These are phyloP conservation scores for Elsinoe arachidis DNA, from an alignment of 2,329 filamentous ascomycete species.

Conservation along the genomic window DNA sequence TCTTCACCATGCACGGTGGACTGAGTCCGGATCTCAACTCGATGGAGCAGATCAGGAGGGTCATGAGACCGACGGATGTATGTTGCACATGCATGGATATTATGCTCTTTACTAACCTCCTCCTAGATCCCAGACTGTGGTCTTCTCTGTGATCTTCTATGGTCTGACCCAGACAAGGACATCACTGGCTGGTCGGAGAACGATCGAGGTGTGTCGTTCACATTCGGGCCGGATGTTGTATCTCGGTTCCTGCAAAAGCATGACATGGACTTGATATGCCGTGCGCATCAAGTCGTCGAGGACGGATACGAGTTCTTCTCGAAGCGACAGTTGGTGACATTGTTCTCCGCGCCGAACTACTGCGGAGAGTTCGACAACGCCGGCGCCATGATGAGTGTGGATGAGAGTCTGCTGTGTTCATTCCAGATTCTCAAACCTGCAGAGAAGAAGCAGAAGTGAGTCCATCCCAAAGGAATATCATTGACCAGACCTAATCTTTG, in stretches of 20 bases:
- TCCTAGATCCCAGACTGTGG: conserved; percentile 91
- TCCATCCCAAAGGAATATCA: not conserved
- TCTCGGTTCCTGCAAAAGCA: conserved; percentile 97
- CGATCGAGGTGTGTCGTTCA: conserved; percentile 96
- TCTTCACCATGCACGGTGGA: conserved; percentile 99
- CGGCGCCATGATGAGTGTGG: conserved; percentile 99
- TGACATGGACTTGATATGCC: conserved; percentile 98
- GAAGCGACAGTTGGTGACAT: conserved; percentile 90
- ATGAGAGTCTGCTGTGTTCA: conserved; percentile 95
- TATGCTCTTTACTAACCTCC: conserved; percentile 17
- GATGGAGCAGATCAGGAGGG: conserved; percentile 98
- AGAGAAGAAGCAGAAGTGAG: conserved; percentile 99
- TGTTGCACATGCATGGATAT: conserved; percentile 35
- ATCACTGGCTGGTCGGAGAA: conserved; percentile 99
- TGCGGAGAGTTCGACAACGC: conserved; percentile 99
- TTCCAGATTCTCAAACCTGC: conserved; percentile 99
- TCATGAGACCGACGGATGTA: conserved; percentile 98
- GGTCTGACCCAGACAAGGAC: conserved; percentile 98
- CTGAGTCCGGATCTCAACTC: conserved; percentile 95
- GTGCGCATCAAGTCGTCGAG: conserved; percentile 96
- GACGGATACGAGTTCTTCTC: conserved; percentile 99
- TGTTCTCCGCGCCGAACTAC: conserved; percentile 98
- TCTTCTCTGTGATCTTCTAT: conserved; percentile 91
- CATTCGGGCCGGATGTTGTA: conserved; percentile 94
- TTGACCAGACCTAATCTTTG: conserved; percentile 9